Base-by-base conservation (phyloP, 176 grass and related monocot genomes). In the Oropetium thomaeum region DNA sequence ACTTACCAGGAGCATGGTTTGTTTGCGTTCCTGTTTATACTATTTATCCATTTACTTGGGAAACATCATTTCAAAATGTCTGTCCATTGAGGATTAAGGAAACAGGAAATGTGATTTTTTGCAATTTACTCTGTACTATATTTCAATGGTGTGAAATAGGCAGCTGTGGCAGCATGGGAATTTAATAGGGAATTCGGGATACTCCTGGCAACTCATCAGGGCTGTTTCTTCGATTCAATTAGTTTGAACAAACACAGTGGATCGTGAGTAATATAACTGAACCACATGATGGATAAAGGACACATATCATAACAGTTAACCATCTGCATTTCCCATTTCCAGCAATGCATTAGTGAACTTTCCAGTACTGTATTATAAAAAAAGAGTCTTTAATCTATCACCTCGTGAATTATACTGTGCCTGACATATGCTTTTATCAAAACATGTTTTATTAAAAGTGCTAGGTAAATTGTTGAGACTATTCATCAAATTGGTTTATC, bases 1-100 rank as follows among this genome's bases (percentile, higher is more conserved):
- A 81, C 95, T 98, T 76, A 86, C 79, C 42, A 88, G 96, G 71
- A 98, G 96, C 85, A 87, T 92, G 91, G 96, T 98, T 85, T 73
- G 91, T 84, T 89, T 43, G 28, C 74, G 8, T 8, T 37, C 43
- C 57, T 35, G n/a, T 26, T 49, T 25, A 25, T 35, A 3, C n/a
- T 16, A 48, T 63, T 10, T 49, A 8, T 64, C 12, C 43, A 12
- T 62, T 62, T 47, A 34, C 25, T 7, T 61, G 27, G 45, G 58
- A 62, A 62, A 25, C 38, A 8, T 48, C 11, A 16, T 76, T 63
- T 62, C 20, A 63, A 62, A 48, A 62, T 75, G 28, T 61, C 28
- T 47, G 19, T 42, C 39, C 19, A n/a, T 5, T 74, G 29, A 39
- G 25, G 27, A 42, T 12, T 74, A 30, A 57, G 71, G 58, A 42